Percentiles rank a stretch among this genome's conserved stretches.
Conservation (phyloP, 148 eudicot genomes). For the Camellia granthamiana region DNA sequence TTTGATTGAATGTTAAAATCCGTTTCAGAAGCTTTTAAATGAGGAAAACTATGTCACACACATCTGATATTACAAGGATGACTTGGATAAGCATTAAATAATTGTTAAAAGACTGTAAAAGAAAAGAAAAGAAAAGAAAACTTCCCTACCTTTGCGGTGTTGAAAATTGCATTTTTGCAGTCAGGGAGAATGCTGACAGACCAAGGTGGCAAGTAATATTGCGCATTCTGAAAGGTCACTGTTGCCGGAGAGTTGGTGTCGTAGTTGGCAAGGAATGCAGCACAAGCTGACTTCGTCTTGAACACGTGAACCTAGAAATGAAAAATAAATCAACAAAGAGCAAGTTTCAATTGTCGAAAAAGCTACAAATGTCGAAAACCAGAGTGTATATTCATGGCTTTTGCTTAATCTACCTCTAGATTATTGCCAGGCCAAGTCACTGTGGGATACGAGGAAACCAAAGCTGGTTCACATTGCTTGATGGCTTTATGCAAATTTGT, state of each 20-base stretch:
- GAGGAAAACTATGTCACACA: not conserved
- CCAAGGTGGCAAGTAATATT: constrained; percentile 86
- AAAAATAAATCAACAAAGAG: not conserved
- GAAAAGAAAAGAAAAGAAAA: not conserved
- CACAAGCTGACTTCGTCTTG: constrained; percentile 56
- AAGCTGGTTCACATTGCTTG: constrained; percentile 73
- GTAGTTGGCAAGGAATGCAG: constrained; percentile 85
- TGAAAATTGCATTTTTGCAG: constrained; percentile 78
- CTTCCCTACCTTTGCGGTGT: constrained; percentile 74
- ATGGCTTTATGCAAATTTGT: constrained; percentile 84
- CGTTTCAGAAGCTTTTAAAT: not conserved
- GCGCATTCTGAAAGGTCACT: constrained; percentile 48
- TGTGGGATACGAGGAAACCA: constrained; percentile 63
- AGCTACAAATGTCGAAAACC: no score
- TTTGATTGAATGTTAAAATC: not conserved
- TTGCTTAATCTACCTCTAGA: constrained; percentile 53
- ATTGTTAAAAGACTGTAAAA: not conserved
- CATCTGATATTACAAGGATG: no score
- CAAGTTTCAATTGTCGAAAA: not conserved
- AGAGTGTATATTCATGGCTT: not conserved
- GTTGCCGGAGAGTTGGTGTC: constrained; percentile 51
- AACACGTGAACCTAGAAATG: constrained; percentile 61
- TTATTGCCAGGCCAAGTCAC: constrained; percentile 62
- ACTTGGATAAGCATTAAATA: not conserved
- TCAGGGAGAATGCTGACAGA: constrained; percentile 91